Evolutionary conservation across 2,329 filamentous ascomycete species (phyloP).

Genomic region (Rutstroemia sp.): DNA sequence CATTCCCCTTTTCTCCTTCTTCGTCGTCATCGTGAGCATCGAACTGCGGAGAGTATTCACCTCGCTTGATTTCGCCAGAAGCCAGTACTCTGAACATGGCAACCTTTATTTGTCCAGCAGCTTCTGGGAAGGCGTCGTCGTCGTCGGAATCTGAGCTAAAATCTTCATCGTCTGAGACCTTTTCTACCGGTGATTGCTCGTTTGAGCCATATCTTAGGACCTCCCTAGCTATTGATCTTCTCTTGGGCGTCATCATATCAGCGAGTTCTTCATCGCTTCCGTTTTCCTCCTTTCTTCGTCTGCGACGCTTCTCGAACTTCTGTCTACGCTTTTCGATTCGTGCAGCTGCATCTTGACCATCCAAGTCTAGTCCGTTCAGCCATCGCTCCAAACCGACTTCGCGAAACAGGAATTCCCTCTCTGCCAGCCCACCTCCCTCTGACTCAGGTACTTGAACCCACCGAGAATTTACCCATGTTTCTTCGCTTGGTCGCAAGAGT

Average conservation of each 20-base stretch:
- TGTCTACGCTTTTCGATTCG: conserved; percentile 83
- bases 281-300: conserved; percentile 49
- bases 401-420: conserved; percentile 93
- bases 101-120: conserved; percentile 96
- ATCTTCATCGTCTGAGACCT: conserved; percentile 53
- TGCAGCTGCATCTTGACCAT: conserved; percentile 83
- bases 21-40: conserved; percentile 89
- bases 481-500: conserved; percentile 81
- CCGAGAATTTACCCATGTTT: conserved; percentile 97
- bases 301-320: conserved; percentile 65
- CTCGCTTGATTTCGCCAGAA: conserved; percentile 94
- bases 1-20: conserved; percentile 39
- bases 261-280: conserved; percentile 40
- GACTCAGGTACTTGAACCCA: conserved; percentile 92
- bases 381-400: conserved; percentile 94
- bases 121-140: conserved; percentile 89
- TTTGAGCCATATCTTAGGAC: conserved; percentile 78
- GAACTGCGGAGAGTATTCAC: conserved; percentile 96
- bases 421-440: conserved; percentile 88
- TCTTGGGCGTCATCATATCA: conserved; percentile 29
- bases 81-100: conserved; percentile 92
- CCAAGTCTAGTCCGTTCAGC: conserved; percentile 93
- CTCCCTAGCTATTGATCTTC: conserved; percentile 33
- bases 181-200: conserved; percentile 66
- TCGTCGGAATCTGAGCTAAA: conserved; percentile 60